Conservation (phyloP, 805 yeast species). For the Jamesozyma rosinii region DNA sequence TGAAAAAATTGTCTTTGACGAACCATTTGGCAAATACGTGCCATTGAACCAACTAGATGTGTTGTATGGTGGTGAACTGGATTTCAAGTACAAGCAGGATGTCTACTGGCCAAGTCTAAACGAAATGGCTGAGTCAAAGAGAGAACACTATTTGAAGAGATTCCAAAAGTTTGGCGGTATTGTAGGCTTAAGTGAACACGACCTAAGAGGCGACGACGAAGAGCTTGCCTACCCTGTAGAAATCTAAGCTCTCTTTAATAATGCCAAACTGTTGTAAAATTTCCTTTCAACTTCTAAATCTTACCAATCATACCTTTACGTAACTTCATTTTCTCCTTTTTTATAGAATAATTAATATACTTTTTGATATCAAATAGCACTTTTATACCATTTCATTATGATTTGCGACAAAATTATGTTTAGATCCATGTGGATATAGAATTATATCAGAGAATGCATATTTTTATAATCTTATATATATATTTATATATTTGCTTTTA, state of each 20-base stretch:
- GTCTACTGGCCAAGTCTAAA: conserved; percentile 69
- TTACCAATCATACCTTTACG: background rate
- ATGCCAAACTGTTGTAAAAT: background rate
- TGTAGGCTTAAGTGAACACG: conserved; percentile 77
- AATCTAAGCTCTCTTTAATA: too few species aligned
- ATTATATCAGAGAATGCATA: conserved; percentile 1
- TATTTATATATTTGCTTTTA: background rate
- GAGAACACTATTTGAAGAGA: conserved; percentile 54
- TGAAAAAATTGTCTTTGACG: conserved; percentile 85
- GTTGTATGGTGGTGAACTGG: conserved; percentile 76
- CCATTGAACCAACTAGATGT: conserved; percentile 74
- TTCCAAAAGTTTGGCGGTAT: conserved; percentile 60
- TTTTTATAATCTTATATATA: background rate
- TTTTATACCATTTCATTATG: too few species aligned
- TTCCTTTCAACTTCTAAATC: background rate
- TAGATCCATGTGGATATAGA: too few species aligned
- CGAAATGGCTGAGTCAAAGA: conserved; percentile 50
- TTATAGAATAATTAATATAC: background rate
- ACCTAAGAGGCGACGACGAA: conserved; percentile 47
- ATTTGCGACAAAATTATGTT: too few species aligned
- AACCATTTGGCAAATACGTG: conserved; percentile 77
- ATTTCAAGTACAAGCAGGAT: conserved; percentile 74
- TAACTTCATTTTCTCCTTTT: background rate
- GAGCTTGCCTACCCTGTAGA: conserved; percentile 22
- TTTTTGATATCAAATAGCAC: too few species aligned